A percentile compares a stretch with the other conserved stretches of the same genome.
Evolutionary conservation across 1,284 basidiomycete genomes (phyloP).

Genomic region (Agroathelia rolfsii): DNA sequence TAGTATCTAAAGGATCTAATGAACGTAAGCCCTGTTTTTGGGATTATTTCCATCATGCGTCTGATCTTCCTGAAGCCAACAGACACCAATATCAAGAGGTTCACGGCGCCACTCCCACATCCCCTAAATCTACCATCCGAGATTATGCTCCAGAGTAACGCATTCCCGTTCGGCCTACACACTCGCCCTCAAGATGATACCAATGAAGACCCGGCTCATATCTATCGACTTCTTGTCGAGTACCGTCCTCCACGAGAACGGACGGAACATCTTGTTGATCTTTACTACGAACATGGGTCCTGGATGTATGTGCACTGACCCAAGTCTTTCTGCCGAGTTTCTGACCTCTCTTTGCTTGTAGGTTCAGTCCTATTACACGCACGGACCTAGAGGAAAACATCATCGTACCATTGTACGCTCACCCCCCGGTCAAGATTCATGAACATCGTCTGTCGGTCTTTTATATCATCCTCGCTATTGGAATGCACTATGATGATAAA

Average conservation of each 20-base stretch:
- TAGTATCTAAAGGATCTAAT: slow-evolving; percentile 37
- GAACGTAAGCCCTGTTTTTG: slow-evolving; percentile 18
- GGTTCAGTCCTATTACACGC: slow-evolving; percentile 31
- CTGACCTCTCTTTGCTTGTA: slow-evolving; percentile 12
- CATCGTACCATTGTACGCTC: slow-evolving; percentile 31
- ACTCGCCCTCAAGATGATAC: too few species aligned
- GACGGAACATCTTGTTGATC: slow-evolving; percentile 27
- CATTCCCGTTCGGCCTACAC: slow-evolving; percentile 39
- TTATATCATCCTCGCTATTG: slow-evolving; percentile 37
- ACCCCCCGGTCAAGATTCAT: slow-evolving; percentile 26
- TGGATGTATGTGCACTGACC: slow-evolving; percentile 48
- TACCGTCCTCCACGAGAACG: slow-evolving; percentile 31
- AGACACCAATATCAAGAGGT: too few species aligned
- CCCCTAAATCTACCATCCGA: slow-evolving; percentile 29
- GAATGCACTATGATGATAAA: slow-evolving; percentile 32
- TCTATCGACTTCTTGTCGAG: slow-evolving; percentile 27
- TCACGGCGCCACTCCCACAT: too few species aligned
- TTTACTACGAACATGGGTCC: slow-evolving; percentile 34
- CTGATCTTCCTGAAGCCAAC: slow-evolving; percentile 12
- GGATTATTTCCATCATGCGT: slow-evolving; percentile 1
- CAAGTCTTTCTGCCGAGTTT: too few species aligned
- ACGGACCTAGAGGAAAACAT: slow-evolving; percentile 29
- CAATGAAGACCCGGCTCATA: too few species aligned
- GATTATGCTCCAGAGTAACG: slow-evolving; percentile 32
- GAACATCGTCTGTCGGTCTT: slow-evolving; percentile 39